Conservation (phyloP, 176 grass and related monocot genomes). For the Oryza officinalis region DNA sequence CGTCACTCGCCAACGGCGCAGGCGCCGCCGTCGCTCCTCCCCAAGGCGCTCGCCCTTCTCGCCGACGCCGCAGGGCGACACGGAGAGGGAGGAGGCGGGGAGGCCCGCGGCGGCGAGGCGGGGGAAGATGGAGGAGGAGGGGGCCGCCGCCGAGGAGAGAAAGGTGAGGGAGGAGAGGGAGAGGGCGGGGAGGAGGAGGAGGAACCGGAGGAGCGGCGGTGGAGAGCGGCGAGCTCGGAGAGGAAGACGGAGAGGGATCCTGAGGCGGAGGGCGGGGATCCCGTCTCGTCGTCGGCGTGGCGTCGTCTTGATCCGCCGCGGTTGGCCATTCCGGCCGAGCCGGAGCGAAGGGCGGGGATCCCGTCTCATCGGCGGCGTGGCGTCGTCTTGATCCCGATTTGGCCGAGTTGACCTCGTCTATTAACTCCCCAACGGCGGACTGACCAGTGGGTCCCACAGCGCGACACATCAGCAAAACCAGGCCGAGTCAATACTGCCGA, state of each 20-base stretch:
- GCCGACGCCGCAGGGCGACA: slow-evolving; percentile 43
- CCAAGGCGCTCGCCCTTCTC: slow-evolving; percentile 49
- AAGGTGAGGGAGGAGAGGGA: slow-evolving; percentile 45
- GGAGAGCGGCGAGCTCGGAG: slow-evolving; percentile 56
- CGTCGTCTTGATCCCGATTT: no score
- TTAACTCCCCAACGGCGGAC: no score
- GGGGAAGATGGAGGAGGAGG: slow-evolving; percentile 39
- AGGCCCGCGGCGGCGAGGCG: slow-evolving; percentile 36
- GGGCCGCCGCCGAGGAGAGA: slow-evolving; percentile 28
- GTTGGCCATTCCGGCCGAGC: no score
- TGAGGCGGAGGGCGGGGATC: slow-evolving; percentile 33
- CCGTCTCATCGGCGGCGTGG: no score
- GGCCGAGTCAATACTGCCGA: no score
- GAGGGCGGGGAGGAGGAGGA: slow-evolving; percentile 14
- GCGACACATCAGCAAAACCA: no score
- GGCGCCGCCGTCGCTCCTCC: slow-evolving; percentile 29
- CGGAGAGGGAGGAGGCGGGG: slow-evolving; percentile 45
- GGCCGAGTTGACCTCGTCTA: no score
- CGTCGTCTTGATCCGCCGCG: no score
- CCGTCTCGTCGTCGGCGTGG: slow-evolving; percentile 19
- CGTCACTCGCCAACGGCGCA: neutral
- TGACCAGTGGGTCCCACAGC: no score
- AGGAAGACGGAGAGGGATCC: slow-evolving; percentile 49
- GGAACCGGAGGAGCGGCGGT: slow-evolving; percentile 33
- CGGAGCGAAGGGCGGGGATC: no score